Evolutionary conservation across 441 rosid genomes (phyloP).

Genomic region (Brassica hybrid): DNA sequence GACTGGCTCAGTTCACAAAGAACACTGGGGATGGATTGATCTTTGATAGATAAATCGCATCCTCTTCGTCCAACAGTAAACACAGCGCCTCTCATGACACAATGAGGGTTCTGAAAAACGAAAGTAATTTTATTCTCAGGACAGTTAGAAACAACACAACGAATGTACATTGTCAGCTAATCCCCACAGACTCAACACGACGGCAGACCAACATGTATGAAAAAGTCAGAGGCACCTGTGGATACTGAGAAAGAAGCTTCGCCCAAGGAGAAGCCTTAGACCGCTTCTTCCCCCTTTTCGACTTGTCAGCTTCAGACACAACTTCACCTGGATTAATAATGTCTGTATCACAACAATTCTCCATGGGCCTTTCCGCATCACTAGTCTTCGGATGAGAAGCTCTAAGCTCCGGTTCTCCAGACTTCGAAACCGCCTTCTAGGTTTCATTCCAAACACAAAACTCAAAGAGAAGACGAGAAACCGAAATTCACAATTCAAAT

Average conservation of each 20-base stretch:
- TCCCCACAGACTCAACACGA: background rate
- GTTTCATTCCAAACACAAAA: conserved; percentile 36
- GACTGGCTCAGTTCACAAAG: conserved; percentile 78
- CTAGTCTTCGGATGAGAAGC: conserved; percentile 59
- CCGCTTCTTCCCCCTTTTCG: conserved; percentile 64
- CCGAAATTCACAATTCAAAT: background rate
- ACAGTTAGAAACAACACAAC: conserved; percentile 33
- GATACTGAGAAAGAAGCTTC: conserved; percentile 81
- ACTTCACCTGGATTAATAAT: conserved; percentile 49
- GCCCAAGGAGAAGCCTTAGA: conserved; percentile 79
- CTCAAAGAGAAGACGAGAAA: conserved; percentile 12
- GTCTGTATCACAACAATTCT: conserved; percentile 46
- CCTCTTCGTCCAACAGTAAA: conserved; percentile 72
- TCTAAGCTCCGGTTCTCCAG: conserved; percentile 57
- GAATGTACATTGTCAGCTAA: conserved; percentile 4
- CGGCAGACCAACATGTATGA: background rate
- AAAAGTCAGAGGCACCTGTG: conserved; percentile 49
- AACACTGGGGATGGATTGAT: conserved; percentile 55
- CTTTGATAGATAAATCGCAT: conserved; percentile 71
- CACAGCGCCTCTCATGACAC: conserved; percentile 52
- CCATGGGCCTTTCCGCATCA: conserved; percentile 45
- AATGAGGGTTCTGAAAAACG: conserved; percentile 72
- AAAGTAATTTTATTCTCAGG: background rate
- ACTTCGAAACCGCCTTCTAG: conserved; percentile 44
- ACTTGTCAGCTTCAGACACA: conserved; percentile 52